Percentiles rank a stretch among this genome's conserved stretches.
Conservation (phyloP, 2,329 filamentous ascomycete species). For the Beauveria medogensis region DNA sequence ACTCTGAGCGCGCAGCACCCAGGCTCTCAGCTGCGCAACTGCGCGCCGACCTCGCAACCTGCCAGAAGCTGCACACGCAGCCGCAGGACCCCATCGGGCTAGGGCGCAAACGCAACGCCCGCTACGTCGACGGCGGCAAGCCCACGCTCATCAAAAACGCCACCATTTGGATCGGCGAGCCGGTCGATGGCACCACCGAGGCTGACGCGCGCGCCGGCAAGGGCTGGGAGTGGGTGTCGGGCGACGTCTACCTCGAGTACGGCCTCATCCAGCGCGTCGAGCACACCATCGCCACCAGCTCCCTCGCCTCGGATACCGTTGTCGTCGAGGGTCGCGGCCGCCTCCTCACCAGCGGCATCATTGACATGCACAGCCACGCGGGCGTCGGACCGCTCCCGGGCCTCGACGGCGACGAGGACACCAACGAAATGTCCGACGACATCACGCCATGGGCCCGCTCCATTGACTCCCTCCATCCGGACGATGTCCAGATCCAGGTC, state of each 20-base stretch:
- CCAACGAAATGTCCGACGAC: conserved; percentile 55
- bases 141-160: conserved; percentile 59
- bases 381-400: conserved; percentile 51
- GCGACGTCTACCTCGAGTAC: conserved; percentile 53
- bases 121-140: conserved; percentile 49
- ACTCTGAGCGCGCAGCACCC: conserved; percentile 19
- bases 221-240: conserved; percentile 50
- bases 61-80: conserved; percentile 44
- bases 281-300: conserved; percentile 30
- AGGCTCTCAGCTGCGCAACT: conserved; percentile 45
- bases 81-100: conserved; percentile 47
- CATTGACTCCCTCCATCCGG: conserved; percentile 55
- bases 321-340: conserved; percentile 53
- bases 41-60: conserved; percentile 45
- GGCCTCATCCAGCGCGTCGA: conserved; percentile 53
- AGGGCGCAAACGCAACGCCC: conserved; percentile 51
- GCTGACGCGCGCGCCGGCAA: conserved; percentile 49
- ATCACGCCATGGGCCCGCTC: conserved; percentile 62
- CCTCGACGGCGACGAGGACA: conserved; percentile 47
- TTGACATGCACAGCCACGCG: conserved; percentile 65
- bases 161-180: conserved; percentile 58
- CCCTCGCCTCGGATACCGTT: conserved; percentile 38
- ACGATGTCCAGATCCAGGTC: conserved; percentile 56
- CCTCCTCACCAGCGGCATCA: conserved; percentile 56
- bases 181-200: conserved; percentile 37